These are phyloP conservation scores for Cymbopogon flexuosus DNA, from an alignment of 202 grass and related monocot genomes.

Conservation along the genomic window DNA sequence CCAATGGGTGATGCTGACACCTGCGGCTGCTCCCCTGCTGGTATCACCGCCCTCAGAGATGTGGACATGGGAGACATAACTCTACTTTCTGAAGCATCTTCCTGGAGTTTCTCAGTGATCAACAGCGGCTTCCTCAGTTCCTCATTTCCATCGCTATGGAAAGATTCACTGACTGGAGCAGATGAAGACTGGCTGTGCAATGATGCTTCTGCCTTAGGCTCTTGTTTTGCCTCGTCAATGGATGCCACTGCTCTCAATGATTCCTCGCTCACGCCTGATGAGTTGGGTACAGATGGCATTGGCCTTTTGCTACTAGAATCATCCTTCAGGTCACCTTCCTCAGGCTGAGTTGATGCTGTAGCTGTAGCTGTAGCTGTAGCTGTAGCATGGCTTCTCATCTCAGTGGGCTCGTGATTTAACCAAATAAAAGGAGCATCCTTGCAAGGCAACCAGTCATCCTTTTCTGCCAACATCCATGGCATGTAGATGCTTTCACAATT, in stretches of 20 bases:
- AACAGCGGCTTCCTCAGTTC: conserved; percentile 43
- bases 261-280: conserved; percentile 39
- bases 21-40: conserved; percentile 31
- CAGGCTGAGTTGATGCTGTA: conserved; percentile 9
- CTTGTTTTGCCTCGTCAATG: conserved; percentile 33
- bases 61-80: conserved; percentile 25
- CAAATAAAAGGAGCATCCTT: conserved; percentile 75
- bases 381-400: conserved; percentile 29
- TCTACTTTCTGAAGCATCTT: conserved; percentile 31
- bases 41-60: conserved; percentile 24
- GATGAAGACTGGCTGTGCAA: not conserved
- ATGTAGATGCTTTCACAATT: conserved; percentile 78
- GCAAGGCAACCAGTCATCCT: conserved; percentile 76
- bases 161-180: conserved; percentile 2
- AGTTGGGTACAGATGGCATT: not conserved
- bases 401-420: conserved; percentile 51
- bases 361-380: not conserved
- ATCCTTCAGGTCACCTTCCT: conserved; percentile 41
- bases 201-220: conserved; percentile 26
- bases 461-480: conserved; percentile 79
- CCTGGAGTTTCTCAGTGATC: conserved; percentile 36
- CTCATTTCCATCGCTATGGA: not conserved
- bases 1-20: conserved; percentile 18
- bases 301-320: conserved; percentile 30
- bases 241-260: conserved; percentile 27